These are phyloP conservation scores for Dispira simplex DNA, from an alignment of 192 early-diverging fungal species.

Conservation along the genomic window DNA sequence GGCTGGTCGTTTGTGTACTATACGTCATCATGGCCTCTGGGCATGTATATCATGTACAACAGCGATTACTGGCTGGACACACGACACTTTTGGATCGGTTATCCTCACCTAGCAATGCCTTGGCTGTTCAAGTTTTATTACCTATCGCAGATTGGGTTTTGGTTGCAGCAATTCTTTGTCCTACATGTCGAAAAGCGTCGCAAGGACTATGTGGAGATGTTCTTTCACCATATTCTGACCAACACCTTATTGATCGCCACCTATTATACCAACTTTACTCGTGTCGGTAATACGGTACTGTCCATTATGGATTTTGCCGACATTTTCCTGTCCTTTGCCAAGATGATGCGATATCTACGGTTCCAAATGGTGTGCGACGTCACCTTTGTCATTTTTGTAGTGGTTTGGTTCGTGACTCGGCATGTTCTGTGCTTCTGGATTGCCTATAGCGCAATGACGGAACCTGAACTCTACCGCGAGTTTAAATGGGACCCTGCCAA, in stretches of 20 bases:
- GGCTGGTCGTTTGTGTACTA: conserved; percentile 54
- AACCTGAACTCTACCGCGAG: conserved; percentile 34
- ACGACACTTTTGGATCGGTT: conserved; percentile 46
- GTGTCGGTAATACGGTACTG: conserved; percentile 66
- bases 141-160: conserved; percentile 56
- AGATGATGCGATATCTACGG: conserved; percentile 57
- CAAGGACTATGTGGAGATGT: conserved; percentile 57
- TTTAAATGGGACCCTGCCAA: conserved; percentile 26
- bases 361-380: conserved; percentile 34
- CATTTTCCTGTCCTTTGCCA: conserved; percentile 59
- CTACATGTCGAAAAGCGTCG: conserved; percentile 54
- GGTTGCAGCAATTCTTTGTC: conserved; percentile 65
- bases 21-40: conserved; percentile 37
- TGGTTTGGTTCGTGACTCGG: conserved; percentile 61
- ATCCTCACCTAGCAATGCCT: conserved; percentile 44
- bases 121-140: conserved; percentile 53
- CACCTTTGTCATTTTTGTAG: conserved; percentile 48
- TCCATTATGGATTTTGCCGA: conserved; percentile 67
- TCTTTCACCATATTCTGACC: conserved; percentile 63
- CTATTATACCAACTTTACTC: conserved; percentile 50
- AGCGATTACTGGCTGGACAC: conserved; percentile 60
- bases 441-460: conserved; percentile 34
- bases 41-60: conserved; percentile 51
- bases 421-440: conserved; percentile 56
- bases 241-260: conserved; percentile 43